These are phyloP conservation scores for Passalora sequoiae DNA, from an alignment of 2,329 filamentous ascomycete genomes.

Conservation along the genomic window DNA sequence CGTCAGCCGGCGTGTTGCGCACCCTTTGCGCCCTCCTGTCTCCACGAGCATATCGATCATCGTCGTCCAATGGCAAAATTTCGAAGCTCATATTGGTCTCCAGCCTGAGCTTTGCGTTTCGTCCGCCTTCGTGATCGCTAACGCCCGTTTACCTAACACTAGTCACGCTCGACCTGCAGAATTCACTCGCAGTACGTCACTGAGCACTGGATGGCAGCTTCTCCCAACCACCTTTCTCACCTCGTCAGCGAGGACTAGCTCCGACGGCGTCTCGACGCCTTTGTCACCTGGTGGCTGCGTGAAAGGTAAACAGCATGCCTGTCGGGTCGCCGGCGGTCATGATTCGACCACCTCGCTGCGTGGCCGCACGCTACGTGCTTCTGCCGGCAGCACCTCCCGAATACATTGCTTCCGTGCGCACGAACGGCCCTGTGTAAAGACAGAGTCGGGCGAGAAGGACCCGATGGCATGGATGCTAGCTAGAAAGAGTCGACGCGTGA, in stretches of 20 bases:
- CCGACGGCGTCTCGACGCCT: slow-evolving; percentile 13
- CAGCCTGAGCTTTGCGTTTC: slow-evolving; percentile 14
- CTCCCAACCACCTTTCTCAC: slow-evolving; percentile 19
- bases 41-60: slow-evolving; percentile 10
- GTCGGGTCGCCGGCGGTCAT: slow-evolving; percentile 10
- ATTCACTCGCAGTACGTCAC: slow-evolving; percentile 16
- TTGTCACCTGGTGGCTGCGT: slow-evolving; percentile 17
- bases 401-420: slow-evolving; percentile 1
- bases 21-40: slow-evolving; percentile 7
- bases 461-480: slow-evolving; percentile 7
- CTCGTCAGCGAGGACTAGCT: slow-evolving; percentile 18
- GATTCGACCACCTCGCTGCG: slow-evolving; percentile 17
- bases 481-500: slow-evolving; percentile 9
- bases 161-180: slow-evolving; percentile 13
- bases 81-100: slow-evolving; percentile 15
- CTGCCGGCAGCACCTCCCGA: slow-evolving; percentile 13
- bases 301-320: slow-evolving; percentile 17
- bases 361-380: slow-evolving; percentile 19
- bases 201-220: slow-evolving; percentile 16
- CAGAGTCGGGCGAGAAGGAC: slow-evolving; percentile 2
- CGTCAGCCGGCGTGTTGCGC: slow-evolving; percentile 15
- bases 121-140: slow-evolving; percentile 10
- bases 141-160: slow-evolving; percentile 11
- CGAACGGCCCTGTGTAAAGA: slow-evolving; percentile 2
- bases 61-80: slow-evolving; percentile 24